Evolutionary conservation across 2,329 filamentous ascomycete species (phyloP).

Genomic region (Nannizzia gypsea): DNA sequence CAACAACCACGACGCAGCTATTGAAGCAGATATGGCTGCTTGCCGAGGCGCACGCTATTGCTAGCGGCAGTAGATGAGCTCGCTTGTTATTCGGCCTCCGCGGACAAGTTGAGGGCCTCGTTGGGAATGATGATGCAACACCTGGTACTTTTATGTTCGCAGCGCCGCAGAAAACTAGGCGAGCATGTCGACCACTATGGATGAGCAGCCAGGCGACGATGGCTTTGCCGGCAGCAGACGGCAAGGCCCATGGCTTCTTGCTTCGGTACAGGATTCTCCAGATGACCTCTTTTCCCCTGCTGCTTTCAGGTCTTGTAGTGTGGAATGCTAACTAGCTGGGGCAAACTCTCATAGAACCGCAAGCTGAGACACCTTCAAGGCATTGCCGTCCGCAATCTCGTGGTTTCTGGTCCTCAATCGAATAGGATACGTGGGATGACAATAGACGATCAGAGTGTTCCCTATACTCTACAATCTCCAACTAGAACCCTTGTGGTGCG

Average conservation of each 20-base stretch:
- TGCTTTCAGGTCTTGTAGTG: not conserved
- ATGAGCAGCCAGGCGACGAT: conserved; percentile 11
- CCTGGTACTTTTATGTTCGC: not conserved
- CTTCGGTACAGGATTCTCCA: conserved; percentile 30
- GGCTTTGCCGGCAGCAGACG: conserved; percentile 26
- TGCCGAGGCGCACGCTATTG: not conserved
- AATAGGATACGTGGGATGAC: conserved; percentile 44
- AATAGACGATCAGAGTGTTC: conserved; percentile 63
- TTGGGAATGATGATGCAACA: conserved; percentile 1
- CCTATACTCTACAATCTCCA: conserved; percentile 54
- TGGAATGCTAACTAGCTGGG: not conserved
- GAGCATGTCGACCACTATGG: conserved; percentile 5
- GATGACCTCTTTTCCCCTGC: not conserved
- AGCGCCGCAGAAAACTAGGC: conserved; percentile 2
- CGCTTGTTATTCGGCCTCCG: not conserved
- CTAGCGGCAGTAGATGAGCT: not conserved
- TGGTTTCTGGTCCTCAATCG: conserved; percentile 46
- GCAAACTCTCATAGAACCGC: conserved; percentile 52
- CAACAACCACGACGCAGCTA: not conserved
- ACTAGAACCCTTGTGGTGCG: conserved; percentile 50
- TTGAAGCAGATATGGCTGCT: not conserved
- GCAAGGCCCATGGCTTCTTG: conserved; percentile 41
- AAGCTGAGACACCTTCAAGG: conserved; percentile 78
- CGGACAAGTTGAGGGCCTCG: not conserved
- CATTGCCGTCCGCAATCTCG: conserved; percentile 75